Conservation (phyloP, 176 grass and related monocot species). For the Themeda triandra region DNA sequence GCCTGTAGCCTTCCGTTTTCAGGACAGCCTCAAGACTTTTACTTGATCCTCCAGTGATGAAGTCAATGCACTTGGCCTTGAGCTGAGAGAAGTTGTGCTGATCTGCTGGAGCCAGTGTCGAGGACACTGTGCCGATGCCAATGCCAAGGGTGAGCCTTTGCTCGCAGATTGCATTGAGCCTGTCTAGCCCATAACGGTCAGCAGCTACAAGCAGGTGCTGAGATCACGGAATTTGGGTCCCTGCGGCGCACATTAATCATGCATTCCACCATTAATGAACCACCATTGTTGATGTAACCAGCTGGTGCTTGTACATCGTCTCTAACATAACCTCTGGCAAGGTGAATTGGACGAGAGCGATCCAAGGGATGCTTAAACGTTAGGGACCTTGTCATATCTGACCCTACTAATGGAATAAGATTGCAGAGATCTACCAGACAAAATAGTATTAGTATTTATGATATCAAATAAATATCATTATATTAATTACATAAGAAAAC, state of each 20-base stretch:
- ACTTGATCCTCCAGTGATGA: background rate
- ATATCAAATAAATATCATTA: no score
- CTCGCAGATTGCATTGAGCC: constrained; percentile 36
- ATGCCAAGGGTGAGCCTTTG: constrained; percentile 15
- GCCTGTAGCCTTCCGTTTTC: background rate
- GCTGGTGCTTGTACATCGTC: no score
- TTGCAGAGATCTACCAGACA: background rate
- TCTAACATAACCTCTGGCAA: background rate
- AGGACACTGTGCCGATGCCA: constrained; percentile 20
- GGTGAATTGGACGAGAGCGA: background rate
- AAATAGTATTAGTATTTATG: no score
- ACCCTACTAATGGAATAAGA: no score
- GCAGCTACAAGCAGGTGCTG: constrained; percentile 47
- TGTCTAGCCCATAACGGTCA: constrained; percentile 44
- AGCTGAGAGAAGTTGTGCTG: constrained; percentile 35
- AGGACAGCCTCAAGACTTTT: constrained; percentile 4
- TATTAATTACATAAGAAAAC: no score
- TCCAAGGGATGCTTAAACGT: no score
- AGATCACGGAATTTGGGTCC: background rate
- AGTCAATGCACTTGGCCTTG: constrained; percentile 46
- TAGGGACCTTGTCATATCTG: no score
- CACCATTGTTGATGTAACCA: background rate
- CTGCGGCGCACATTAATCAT: background rate
- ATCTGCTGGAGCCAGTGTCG: constrained; percentile 38
- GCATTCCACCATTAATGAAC: background rate